Evolutionary conservation across 1,139 yeast genomes (phyloP).

Genomic region (Candida sojae): DNA sequence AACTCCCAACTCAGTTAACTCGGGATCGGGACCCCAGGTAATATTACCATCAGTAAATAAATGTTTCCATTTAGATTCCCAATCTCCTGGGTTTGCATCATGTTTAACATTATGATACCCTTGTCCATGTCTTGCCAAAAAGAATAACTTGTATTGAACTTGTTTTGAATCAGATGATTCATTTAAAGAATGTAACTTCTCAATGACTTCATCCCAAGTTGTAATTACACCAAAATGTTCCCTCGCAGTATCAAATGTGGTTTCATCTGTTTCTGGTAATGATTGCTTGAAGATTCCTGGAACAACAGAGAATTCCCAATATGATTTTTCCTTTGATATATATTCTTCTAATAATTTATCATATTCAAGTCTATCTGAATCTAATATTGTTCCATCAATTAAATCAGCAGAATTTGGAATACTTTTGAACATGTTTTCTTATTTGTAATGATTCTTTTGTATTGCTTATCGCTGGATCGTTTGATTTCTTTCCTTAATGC

Average conservation of each 20-base stretch:
- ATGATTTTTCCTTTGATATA: conserved; percentile 9
- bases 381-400: conserved; percentile 13
- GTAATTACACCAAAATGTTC: conserved; percentile 40
- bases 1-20: conserved; percentile 41
- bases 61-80: conserved; percentile 48
- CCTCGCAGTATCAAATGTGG: conserved; percentile 36
- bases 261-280: conserved; percentile 35
- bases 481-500: no score
- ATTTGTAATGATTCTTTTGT: no score
- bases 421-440: not conserved
- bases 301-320: conserved; percentile 42
- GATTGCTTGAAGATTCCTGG: conserved; percentile 43
- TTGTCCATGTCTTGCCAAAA: conserved; percentile 49
- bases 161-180: conserved; percentile 13
- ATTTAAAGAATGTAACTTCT: conserved; percentile 31
- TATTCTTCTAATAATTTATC: conserved; percentile 14
- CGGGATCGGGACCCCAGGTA: conserved; percentile 52
- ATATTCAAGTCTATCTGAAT: conserved; percentile 19
- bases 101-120: conserved; percentile 50
- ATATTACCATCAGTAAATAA: conserved; percentile 44
- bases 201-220: conserved; percentile 34
- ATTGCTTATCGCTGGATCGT: no score
- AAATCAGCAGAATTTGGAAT: not conserved
- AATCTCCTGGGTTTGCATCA: conserved; percentile 40
- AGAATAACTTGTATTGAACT: conserved; percentile 36